Evolutionary conservation across 139 green algal genomes (phyloP), one percentile per base, ranked within the genome.

Genomic region (Mychonastes homosphaera): DNA sequence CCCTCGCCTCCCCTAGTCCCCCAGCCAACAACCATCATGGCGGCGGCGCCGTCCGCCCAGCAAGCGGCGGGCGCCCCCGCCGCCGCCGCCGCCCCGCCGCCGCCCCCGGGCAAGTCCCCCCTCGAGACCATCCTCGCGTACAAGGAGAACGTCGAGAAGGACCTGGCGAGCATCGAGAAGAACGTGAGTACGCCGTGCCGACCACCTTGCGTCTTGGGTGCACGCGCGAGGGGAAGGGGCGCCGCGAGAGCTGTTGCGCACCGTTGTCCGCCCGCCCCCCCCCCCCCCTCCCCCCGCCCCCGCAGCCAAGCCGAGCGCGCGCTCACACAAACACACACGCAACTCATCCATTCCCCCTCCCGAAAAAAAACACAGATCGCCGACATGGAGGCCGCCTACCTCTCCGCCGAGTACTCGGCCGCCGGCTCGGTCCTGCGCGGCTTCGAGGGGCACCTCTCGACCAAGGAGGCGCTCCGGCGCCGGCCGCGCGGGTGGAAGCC

Each of bases 391-490:
- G 71, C 64, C 5, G 28, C 39, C 2, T 90, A 89, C 56, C 64
- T 87, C 7, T 67, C 58, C 28, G 74, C 81, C 8, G 83, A 90
- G 23, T 78, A 77, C 52, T 76, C 48, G 12, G 63, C 75, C 33
- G 72, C 70, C 29, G 83, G 81, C 49, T 85, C 62, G 2, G 78
- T 84, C 0, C 9, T 34, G 63, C 74, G 89, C 80, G 83, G 83
- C 15, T 90, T 87, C 62, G 80, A 88, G 43, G 83, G 80, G 13
- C 85, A 80, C 58, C 62, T 91, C 35, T 75, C 76, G 6, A 78
- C 68, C 3, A 91, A 91, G 51, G 81, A 85, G 40, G 62, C 73
- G 0, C 41, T 80, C 18, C 50, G 78, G 19, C 85, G 82, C 39
- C 79, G 80, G 26, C 58, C 58, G n/a, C 70, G 82, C 2, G 59